Conservation (phyloP, 345 rosid species). For the Turnera subulata region DNA sequence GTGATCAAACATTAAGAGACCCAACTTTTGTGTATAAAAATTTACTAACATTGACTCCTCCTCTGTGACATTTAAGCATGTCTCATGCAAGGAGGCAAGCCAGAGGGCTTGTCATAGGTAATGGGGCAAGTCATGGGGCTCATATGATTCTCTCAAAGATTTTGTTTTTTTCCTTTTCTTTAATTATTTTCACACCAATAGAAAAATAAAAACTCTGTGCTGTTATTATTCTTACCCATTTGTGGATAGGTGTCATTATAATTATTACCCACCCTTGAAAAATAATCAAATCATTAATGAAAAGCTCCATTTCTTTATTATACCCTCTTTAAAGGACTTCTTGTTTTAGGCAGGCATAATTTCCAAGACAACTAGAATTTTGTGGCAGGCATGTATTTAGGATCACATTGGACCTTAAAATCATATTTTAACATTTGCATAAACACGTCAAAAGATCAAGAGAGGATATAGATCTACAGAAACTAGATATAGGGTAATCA, state of each 20-base stretch:
- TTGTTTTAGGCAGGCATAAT: no score
- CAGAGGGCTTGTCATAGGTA: slow-evolving; percentile 31
- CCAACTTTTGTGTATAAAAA: background rate
- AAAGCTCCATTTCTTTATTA: no score
- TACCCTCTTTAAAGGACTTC: no score
- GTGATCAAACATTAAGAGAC: background rate
- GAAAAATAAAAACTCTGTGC: background rate
- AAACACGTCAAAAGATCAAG: no score
- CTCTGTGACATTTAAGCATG: slow-evolving; percentile 30
- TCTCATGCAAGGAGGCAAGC: slow-evolving; percentile 51
- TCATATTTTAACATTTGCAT: no score
- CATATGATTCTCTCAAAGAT: slow-evolving; percentile 27
- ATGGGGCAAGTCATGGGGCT: slow-evolving; percentile 18
- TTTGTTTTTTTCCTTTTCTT: slow-evolving; percentile 5
- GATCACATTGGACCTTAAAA: no score
- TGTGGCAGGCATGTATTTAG: no score
- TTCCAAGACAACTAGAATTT: no score
- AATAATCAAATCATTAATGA: background rate
- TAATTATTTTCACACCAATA: background rate
- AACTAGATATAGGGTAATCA: no score
- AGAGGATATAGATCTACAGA: no score
- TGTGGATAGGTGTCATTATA: background rate
- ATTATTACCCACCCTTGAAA: background rate
- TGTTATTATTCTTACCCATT: background rate
- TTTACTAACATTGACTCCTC: slow-evolving; percentile 13